Percentiles rank a stretch among this genome's conserved stretches.
These are phyloP conservation scores for Collybia mongolica DNA, from an alignment of 768 basidiomycete genomes.

Conservation along the genomic window DNA sequence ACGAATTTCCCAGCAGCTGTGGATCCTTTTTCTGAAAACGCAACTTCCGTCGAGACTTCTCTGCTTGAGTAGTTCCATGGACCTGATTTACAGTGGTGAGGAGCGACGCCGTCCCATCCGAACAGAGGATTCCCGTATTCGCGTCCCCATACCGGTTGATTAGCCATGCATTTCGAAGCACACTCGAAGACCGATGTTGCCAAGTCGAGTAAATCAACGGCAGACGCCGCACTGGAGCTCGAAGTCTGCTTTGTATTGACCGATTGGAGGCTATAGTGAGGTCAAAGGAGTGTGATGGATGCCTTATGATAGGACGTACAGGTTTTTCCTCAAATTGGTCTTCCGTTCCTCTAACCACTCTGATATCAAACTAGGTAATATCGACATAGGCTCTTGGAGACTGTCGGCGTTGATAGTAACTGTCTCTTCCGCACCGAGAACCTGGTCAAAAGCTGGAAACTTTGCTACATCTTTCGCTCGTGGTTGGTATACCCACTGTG, in stretches of 20 bases:
- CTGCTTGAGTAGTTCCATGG: not conserved
- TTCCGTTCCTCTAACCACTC: constrained; percentile 2
- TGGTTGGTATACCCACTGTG: constrained; percentile 22
- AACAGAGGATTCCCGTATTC: constrained; percentile 4
- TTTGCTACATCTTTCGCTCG: constrained; percentile 11
- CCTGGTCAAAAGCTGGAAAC: constrained; percentile 1
- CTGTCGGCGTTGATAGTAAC: not conserved
- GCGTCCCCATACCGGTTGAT: not conserved
- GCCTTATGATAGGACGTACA: too few species aligned
- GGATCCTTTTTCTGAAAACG: not conserved
- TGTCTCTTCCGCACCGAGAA: not conserved
- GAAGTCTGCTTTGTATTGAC: too few species aligned
- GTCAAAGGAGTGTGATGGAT: too few species aligned
- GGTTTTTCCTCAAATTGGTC: not conserved
- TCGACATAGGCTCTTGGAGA: constrained; percentile 1
- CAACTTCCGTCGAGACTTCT: too few species aligned
- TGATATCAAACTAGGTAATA: constrained; percentile 3
- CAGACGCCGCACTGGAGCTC: not conserved
- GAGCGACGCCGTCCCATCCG: constrained; percentile 7
- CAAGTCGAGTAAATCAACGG: constrained; percentile 3
- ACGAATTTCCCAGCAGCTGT: constrained; percentile 4
- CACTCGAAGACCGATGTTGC: constrained; percentile 14
- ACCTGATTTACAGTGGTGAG: not conserved
- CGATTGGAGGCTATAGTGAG: too few species aligned
- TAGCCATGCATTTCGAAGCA: not conserved